Evolutionary conservation across 1,139 yeast genomes (phyloP).

Genomic region (Debaryomycetaceae sp.): DNA sequence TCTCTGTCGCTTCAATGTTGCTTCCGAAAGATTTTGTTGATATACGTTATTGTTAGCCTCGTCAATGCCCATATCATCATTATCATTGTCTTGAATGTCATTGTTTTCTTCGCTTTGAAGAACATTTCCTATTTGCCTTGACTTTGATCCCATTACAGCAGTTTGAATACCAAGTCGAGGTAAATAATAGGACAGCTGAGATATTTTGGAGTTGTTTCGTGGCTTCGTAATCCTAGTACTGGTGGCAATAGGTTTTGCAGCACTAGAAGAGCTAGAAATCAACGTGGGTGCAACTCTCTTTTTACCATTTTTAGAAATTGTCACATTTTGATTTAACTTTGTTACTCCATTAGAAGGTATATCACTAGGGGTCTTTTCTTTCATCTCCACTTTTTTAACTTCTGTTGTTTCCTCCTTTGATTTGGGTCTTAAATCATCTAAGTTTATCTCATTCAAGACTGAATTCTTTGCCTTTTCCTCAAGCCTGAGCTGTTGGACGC

Average conservation of each 20-base stretch:
- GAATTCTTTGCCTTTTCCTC: constrained; percentile 54
- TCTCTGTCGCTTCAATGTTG: constrained; percentile 32
- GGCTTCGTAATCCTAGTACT: constrained; percentile 7
- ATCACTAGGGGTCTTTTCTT: neutral
- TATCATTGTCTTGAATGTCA: constrained; percentile 38
- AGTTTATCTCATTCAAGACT: neutral
- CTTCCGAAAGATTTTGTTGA: constrained; percentile 24
- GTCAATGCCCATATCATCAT: constrained; percentile 42
- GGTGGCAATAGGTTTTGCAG: neutral
- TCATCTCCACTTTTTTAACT: neutral
- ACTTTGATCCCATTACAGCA: constrained; percentile 43
- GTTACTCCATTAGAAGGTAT: neutral
- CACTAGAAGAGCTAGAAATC: constrained; percentile 47
- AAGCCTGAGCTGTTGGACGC: constrained; percentile 69
- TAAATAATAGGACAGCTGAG: constrained; percentile 38
- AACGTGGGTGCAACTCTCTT: constrained; percentile 84
- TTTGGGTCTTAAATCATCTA: neutral
- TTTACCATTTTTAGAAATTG: constrained; percentile 74
- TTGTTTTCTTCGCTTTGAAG: constrained; percentile 15
- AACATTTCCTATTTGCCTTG: constrained; percentile 10
- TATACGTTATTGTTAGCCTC: constrained; percentile 13
- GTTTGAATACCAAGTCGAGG: constrained; percentile 50
- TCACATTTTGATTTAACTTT: constrained; percentile 20
- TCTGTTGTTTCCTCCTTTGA: neutral
- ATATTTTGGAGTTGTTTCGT: constrained; percentile 24